Percentiles rank a stretch among this genome's conserved stretches.
These are phyloP conservation scores for Byssothecium circinans DNA, from an alignment of 2,329 filamentous ascomycete genomes.

Conservation along the genomic window DNA sequence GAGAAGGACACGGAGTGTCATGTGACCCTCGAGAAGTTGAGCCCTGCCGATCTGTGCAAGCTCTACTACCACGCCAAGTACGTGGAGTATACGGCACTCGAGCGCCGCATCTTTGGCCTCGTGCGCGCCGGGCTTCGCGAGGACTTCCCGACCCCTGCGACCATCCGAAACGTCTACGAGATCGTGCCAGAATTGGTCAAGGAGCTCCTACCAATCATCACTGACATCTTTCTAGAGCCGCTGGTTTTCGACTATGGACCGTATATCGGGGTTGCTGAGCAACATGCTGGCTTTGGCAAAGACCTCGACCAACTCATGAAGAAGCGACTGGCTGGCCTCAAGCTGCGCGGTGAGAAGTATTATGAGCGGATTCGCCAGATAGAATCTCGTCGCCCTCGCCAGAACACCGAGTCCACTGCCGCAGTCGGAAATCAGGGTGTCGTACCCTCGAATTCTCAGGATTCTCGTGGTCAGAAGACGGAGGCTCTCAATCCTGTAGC, in stretches of 20 bases:
- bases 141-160: constrained; percentile 9
- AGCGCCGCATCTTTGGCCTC: constrained; percentile 10
- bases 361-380: no score
- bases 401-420: no score
- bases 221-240: constrained; percentile 12
- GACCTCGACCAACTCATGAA: neutral
- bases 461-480: no score
- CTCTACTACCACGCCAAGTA: constrained; percentile 19
- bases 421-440: no score
- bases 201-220: constrained; percentile 4
- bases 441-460: no score
- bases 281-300: constrained; percentile 7
- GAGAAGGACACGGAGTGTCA: constrained; percentile 11
- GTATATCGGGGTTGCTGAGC: constrained; percentile 8
- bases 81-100: constrained; percentile 17
- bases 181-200: constrained; percentile 12
- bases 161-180: constrained; percentile 11
- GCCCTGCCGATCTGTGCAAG: constrained; percentile 12
- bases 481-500: no score
- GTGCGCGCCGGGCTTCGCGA: constrained; percentile 9
- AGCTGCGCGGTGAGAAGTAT: neutral
- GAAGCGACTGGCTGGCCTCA: neutral
- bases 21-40: constrained; percentile 13
- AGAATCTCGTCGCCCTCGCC: no score
- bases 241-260: constrained; percentile 14